A percentile compares a stretch with the other conserved stretches of the same genome.
phyloP scores from a whole-genome alignment of 208 protist genomes.

The Crithidia sp. region DNA sequence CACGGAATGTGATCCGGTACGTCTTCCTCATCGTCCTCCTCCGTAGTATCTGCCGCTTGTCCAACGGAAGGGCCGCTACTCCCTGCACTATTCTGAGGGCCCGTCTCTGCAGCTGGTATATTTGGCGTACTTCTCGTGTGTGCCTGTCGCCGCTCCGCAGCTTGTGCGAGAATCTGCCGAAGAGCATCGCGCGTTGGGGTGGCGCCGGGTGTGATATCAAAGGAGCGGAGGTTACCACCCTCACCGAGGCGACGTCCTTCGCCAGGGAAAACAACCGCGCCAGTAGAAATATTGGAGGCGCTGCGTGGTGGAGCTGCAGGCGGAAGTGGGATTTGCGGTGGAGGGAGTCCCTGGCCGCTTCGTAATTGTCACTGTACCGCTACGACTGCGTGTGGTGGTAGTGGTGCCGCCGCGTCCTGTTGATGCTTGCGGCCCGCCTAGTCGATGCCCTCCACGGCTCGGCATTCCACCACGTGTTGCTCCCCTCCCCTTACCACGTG shows the following conservation, averaged over 20 bases:
- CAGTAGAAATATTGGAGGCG: too few relatives aligned
- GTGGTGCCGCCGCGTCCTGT: background rate
- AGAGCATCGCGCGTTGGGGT: conserved; percentile 27
- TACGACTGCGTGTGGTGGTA: background rate
- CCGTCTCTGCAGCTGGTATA: too few relatives aligned
- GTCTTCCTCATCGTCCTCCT: conserved; percentile 12
- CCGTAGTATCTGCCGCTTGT: background rate
- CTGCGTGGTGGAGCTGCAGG: too few relatives aligned
- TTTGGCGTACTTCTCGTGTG: background rate
- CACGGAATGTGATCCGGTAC: conserved; percentile 16
- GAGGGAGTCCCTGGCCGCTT: background rate
- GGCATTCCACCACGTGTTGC: background rate
- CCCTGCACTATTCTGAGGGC: too few relatives aligned
- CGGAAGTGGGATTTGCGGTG: background rate
- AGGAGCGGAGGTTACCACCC: background rate
- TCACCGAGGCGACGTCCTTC: conserved; percentile 22
- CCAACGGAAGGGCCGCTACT: too few relatives aligned
- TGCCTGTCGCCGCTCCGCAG: conserved; percentile 8
- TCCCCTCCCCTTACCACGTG: too few relatives aligned
- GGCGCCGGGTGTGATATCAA: background rate
- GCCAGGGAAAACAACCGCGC: conserved; percentile 13
- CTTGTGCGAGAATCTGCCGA: conserved; percentile 23
- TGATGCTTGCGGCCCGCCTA: background rate
- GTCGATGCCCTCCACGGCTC: background rate
- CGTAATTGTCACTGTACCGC: background rate